Conservation (phyloP, 306 rosid genomes). For the Lupinus albus region DNA sequence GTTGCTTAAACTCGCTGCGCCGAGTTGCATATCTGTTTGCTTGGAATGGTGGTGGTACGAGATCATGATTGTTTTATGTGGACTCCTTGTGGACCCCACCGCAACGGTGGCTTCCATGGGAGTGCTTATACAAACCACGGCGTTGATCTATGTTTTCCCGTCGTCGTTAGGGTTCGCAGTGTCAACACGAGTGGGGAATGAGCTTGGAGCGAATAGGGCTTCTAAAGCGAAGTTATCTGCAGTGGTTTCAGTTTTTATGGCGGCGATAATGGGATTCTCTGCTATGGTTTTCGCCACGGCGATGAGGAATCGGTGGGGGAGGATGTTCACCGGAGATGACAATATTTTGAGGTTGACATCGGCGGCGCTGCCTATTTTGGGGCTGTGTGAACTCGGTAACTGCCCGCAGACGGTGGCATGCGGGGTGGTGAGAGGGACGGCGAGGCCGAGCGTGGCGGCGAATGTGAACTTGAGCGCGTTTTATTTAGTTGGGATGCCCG, state of each 20-base stretch:
- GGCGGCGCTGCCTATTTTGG: constrained; percentile 74
- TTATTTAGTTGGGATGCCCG: constrained; percentile 86
- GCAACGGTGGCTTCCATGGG: constrained; percentile 94
- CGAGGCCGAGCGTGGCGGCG: constrained; percentile 83
- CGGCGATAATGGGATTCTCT: constrained; percentile 57
- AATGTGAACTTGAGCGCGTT: constrained; percentile 80
- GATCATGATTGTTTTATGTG: constrained; percentile 87
- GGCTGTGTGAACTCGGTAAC: constrained; percentile 90
- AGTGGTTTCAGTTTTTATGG: constrained; percentile 55
- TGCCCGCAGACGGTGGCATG: constrained; percentile 95
- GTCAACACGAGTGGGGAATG: constrained; percentile 85
- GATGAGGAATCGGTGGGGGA: constrained; percentile 71
- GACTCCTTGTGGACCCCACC: constrained; percentile 69
- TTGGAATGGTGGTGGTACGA: constrained; percentile 99
- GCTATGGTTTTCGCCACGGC: constrained; percentile 62
- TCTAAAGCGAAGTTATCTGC: constrained; percentile 56
- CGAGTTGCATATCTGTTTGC: constrained; percentile 91
- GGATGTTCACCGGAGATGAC: constrained; percentile 61
- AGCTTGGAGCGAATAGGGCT: constrained; percentile 69
- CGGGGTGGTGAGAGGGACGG: constrained; percentile 85
- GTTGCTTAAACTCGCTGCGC: constrained; percentile 64
- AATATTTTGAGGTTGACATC: constrained; percentile 68
- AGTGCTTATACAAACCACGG: constrained; percentile 79
- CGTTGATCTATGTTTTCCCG: constrained; percentile 84
- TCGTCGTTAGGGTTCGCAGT: constrained; percentile 80